Evolutionary conservation across 2,329 filamentous ascomycete species (phyloP), one percentile per base, ranked within the genome.

Genomic region (Didymella arachidicola): DNA sequence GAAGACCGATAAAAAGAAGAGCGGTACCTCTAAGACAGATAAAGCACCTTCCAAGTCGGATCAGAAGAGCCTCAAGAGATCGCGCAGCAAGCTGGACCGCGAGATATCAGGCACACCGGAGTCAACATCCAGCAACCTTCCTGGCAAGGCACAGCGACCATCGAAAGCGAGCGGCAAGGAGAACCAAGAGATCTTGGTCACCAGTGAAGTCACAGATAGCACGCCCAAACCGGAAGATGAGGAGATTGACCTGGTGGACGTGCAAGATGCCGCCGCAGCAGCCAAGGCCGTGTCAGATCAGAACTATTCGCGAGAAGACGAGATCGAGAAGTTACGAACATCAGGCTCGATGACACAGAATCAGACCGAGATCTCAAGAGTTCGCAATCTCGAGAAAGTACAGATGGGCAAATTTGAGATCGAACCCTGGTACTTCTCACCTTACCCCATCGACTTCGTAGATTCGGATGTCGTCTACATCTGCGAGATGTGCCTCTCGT

Each of bases 311-410:
- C 86, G 90, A 48, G 91, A 96, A 75, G 91, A 96, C 64, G 95
- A 99, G 77, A 97, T 98, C 57, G 95, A 99, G 76, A 97, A 97
- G 74, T 84, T 99, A 10, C 88, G 95, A 39, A 97, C 93, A 3
- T 91, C 92, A 25, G 96, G 95, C 30, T 97, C 93, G 61, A 98
- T 99, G 95, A 99, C 96, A 11, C 96, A 99, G 75, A 98, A 98
- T 66, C 95, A 96, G 57, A 93, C 94, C 12, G 96, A 99, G 74
- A 93, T 99, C 61, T 94, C 94, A 25, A 90, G 96, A 52, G 96
- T 99, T 54, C 89, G 95, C 71, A 99, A 99, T 74, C 88, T 99
- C 65, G 92, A 91, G 53, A 93, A 90, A 66, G 89, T 99, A 3
- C 94, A 98, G 75, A 98, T 99, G 83, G 96, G 95, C 43, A 88